Evolutionary conservation across 805 yeast genomes (phyloP).

Genomic region (Lipomyces yamadae): DNA sequence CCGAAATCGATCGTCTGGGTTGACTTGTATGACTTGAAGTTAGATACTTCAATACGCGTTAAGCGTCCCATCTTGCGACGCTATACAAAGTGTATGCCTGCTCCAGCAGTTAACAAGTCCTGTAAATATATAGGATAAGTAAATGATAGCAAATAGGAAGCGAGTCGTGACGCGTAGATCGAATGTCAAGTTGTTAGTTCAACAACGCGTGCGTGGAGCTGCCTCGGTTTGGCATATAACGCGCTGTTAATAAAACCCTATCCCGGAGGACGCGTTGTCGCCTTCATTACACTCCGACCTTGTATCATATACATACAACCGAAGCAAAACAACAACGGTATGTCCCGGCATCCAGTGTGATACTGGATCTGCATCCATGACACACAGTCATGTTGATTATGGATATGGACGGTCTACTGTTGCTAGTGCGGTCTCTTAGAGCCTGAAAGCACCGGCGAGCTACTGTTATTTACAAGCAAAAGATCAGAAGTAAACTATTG

Average conservation of each 20-base stretch:
- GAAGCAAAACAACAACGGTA: no score
- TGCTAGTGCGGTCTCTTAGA: no score
- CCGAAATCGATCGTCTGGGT: constrained; percentile 80
- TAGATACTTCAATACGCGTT: constrained; percentile 73
- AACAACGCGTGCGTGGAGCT: background rate
- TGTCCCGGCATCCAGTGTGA: no score
- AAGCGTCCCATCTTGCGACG: constrained; percentile 72
- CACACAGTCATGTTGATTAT: no score
- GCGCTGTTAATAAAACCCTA: background rate
- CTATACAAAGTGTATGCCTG: background rate
- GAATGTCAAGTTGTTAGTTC: background rate
- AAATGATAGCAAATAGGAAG: background rate
- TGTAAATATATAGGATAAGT: background rate
- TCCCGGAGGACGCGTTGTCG: background rate
- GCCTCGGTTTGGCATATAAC: background rate
- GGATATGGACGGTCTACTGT: no score
- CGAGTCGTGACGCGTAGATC: background rate
- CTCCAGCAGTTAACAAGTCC: background rate
- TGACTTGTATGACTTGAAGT: constrained; percentile 92
- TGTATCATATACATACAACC: no score
- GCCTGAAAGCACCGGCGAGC: no score
- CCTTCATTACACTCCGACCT: no score
- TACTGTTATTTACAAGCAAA: no score
- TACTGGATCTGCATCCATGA: no score
- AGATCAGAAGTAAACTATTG: no score